A percentile compares a stretch with the other conserved stretches of the same genome.
Conservation (phyloP, 345 rosid species). For the Ceriops zippeliana region DNA sequence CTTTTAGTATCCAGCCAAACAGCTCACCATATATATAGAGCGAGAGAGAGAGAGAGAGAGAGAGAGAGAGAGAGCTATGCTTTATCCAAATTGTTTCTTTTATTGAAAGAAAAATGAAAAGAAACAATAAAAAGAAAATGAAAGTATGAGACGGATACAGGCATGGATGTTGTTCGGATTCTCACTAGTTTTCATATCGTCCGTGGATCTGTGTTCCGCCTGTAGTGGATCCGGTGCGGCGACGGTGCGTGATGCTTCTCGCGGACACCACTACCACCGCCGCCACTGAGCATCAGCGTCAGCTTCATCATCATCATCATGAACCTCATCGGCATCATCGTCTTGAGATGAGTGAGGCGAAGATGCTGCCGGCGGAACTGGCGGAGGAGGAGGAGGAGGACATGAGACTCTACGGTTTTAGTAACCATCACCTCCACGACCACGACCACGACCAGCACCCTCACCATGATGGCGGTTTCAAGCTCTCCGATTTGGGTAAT, state of each 20-base stretch:
- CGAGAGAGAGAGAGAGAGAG: too few relatives aligned
- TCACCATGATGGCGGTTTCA: slow-evolving; percentile 9
- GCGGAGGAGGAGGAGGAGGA: slow-evolving; percentile 75
- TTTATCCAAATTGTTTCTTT: too few relatives aligned
- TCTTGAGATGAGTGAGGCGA: slow-evolving; percentile 7
- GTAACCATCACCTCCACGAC: slow-evolving; percentile 39
- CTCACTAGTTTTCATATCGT: slow-evolving; percentile 21
- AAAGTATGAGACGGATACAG: too few relatives aligned
- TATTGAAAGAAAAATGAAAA: too few relatives aligned
- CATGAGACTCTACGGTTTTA: slow-evolving; percentile 75
- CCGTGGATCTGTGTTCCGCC: slow-evolving; percentile 49
- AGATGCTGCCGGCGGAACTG: slow-evolving; percentile 77
- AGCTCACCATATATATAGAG: too few relatives aligned
- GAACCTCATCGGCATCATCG: slow-evolving; percentile 26
- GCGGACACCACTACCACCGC: slow-evolving; percentile 32
- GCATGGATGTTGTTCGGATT: too few relatives aligned
- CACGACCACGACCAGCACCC: slow-evolving; percentile 27
- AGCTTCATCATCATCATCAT: slow-evolving; percentile 16
- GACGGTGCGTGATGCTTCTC: slow-evolving; percentile 36
- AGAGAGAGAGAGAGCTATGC: too few relatives aligned
- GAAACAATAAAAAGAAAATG: too few relatives aligned
- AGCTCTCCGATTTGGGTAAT: slow-evolving; percentile 62
- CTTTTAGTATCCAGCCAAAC: neutral
- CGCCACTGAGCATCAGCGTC: neutral
- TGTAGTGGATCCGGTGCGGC: slow-evolving; percentile 39